Evolutionary conservation across 1,284 basidiomycete genomes (phyloP).

Genomic region (Malassezia vespertilionis): DNA sequence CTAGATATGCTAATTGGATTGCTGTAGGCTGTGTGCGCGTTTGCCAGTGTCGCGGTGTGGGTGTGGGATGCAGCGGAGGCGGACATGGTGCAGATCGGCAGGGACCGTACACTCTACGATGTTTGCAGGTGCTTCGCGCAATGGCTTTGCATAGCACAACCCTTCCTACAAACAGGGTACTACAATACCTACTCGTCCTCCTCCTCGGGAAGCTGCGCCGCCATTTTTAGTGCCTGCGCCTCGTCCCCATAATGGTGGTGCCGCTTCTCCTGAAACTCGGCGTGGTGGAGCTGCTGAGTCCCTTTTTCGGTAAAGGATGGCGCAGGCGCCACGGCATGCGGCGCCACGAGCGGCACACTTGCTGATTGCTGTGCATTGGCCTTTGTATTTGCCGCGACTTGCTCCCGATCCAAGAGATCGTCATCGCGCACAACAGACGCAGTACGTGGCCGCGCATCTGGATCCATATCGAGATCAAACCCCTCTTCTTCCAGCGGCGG

Average conservation of each 20-base stretch:
- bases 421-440: neutral
- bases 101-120: too few relatives aligned
- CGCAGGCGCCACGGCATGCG: too few relatives aligned
- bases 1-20: too few relatives aligned
- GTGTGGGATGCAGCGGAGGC: too few relatives aligned
- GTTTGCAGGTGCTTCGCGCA: too few relatives aligned
- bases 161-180: too few relatives aligned
- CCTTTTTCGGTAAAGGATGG: neutral
- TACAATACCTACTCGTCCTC: constrained; percentile 42
- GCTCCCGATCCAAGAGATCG: constrained; percentile 7
- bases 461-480: constrained; percentile 30
- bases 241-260: constrained; percentile 46
- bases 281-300: constrained; percentile 27
- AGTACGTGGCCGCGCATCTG: neutral
- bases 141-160: too few relatives aligned
- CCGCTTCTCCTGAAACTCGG: constrained; percentile 39
- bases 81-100: too few relatives aligned
- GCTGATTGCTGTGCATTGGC: constrained; percentile 26
- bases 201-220: constrained; percentile 32
- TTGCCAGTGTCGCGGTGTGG: too few relatives aligned
- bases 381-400: constrained; percentile 34
- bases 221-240: constrained; percentile 42
- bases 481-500: constrained; percentile 32
- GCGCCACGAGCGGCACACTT: neutral
- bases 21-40: too few relatives aligned